Evolutionary conservation across 192 early-diverging fungal genomes (phyloP).

Genomic region (Coemansia sp.): DNA sequence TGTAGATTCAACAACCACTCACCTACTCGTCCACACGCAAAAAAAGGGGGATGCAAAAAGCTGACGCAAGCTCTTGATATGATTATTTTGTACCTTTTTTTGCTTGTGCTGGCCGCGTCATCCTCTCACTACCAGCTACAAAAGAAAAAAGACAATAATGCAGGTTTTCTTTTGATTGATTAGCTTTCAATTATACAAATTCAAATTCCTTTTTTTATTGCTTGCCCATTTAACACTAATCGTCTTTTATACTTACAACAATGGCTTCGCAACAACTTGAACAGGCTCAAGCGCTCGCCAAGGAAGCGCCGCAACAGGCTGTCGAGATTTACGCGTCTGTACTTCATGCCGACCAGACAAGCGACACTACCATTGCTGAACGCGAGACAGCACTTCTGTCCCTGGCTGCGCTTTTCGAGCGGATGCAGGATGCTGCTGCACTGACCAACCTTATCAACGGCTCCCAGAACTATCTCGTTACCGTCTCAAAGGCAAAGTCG

Average conservation of each 20-base stretch:
- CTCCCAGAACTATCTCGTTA: constrained; percentile 74
- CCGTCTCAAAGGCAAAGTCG: constrained; percentile 93
- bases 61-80: background rate
- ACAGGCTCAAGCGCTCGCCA: constrained; percentile 31
- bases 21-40: too few species aligned
- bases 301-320: constrained; percentile 49
- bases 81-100: background rate
- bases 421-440: constrained; percentile 63
- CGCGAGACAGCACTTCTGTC: constrained; percentile 41
- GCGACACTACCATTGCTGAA: constrained; percentile 12
- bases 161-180: background rate
- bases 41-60: background rate
- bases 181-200: too few species aligned
- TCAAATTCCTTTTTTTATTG: too few species aligned
- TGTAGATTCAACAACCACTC: too few species aligned
- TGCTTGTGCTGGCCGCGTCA: constrained; percentile 24
- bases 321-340: constrained; percentile 40
- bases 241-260: background rate
- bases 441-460: constrained; percentile 80
- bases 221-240: background rate
- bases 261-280: constrained; percentile 35
- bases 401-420: constrained; percentile 45
- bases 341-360: constrained; percentile 32
- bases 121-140: background rate
- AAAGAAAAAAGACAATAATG: background rate